A percentile compares a stretch with the other conserved stretches of the same genome.
These are phyloP conservation scores for Fimicolochytrium jonesii DNA, from an alignment of 192 early-diverging fungal species.

Conservation along the genomic window DNA sequence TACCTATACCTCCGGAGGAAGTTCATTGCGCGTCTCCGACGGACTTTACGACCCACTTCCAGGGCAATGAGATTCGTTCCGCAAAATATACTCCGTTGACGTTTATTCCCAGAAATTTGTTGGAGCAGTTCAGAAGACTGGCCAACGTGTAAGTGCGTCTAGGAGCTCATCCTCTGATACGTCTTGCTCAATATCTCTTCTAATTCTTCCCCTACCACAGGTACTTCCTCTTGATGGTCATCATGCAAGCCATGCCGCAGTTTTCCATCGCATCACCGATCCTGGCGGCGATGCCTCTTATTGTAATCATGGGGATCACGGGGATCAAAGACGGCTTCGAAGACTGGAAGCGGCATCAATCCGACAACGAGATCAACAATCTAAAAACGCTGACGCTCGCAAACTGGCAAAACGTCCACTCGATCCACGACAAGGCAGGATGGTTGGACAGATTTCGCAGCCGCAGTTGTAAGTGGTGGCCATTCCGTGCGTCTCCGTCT, in stretches of 20 bases:
- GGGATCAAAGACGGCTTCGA: slow-evolving; percentile 75
- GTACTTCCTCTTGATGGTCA: slow-evolving; percentile 83
- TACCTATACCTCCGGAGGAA: slow-evolving; percentile 1
- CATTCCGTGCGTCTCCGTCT: neutral
- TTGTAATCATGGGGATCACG: slow-evolving; percentile 49
- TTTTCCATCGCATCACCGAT: slow-evolving; percentile 51
- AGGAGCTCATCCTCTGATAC: too few species aligned
- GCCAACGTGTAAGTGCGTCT: slow-evolving; percentile 6
- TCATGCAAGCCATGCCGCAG: slow-evolving; percentile 75
- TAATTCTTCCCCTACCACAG: slow-evolving; percentile 72
- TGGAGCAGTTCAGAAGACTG: slow-evolving; percentile 93
- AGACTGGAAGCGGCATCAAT: slow-evolving; percentile 79
- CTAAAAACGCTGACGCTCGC: slow-evolving; percentile 52
- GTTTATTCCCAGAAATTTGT: slow-evolving; percentile 93
- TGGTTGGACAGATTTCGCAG: slow-evolving; percentile 3
- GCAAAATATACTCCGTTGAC: slow-evolving; percentile 88
- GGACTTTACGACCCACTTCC: neutral
- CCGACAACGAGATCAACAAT: slow-evolving; percentile 80
- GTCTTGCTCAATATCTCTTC: neutral
- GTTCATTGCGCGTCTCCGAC: neutral
- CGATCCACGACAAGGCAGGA: slow-evolving; percentile 19
- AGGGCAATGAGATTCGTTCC: slow-evolving; percentile 60
- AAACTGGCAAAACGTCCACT: slow-evolving; percentile 55
- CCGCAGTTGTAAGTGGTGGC: neutral
- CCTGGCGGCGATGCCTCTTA: slow-evolving; percentile 51